These are phyloP conservation scores for Nyctanthes arbortristis DNA, from an alignment of 257 asterid genomes.

Conservation along the genomic window DNA sequence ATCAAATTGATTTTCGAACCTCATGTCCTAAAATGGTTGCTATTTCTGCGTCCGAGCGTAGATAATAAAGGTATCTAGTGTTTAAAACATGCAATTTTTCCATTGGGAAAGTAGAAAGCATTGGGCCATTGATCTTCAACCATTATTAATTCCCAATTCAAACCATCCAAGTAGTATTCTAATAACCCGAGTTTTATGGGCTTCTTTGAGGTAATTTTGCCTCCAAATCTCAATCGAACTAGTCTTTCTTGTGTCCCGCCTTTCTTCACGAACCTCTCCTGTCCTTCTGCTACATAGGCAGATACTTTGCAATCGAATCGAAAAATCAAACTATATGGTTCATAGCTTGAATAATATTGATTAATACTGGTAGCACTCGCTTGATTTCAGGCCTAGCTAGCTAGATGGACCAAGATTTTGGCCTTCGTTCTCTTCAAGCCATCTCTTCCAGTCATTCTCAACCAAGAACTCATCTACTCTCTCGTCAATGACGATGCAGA, in stretches of 20 bases:
- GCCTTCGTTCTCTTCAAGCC: background rate
- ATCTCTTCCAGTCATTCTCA: background rate
- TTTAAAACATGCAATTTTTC: background rate
- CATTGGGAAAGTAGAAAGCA: background rate
- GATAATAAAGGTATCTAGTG: background rate
- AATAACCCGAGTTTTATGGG: background rate
- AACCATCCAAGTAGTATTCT: conserved; percentile 10
- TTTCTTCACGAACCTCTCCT: too few relatives aligned
- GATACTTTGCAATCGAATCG: conserved; percentile 15
- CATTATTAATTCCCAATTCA: background rate
- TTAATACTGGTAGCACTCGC: background rate
- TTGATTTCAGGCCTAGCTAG: background rate
- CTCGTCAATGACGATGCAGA: background rate
- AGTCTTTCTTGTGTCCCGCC: background rate
- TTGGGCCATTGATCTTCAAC: background rate
- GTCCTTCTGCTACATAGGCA: background rate
- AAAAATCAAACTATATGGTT: too few relatives aligned
- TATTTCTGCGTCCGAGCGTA: background rate
- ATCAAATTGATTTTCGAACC: background rate
- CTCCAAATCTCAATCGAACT: background rate
- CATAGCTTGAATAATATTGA: conserved; percentile 3
- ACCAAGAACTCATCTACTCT: background rate
- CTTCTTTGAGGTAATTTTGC: background rate
- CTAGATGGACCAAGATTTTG: conserved; percentile 1
- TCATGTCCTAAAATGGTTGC: conserved; percentile 4